phyloP scores from a whole-genome alignment of 768 basidiomycete species.

The Suillus lakei region DNA sequence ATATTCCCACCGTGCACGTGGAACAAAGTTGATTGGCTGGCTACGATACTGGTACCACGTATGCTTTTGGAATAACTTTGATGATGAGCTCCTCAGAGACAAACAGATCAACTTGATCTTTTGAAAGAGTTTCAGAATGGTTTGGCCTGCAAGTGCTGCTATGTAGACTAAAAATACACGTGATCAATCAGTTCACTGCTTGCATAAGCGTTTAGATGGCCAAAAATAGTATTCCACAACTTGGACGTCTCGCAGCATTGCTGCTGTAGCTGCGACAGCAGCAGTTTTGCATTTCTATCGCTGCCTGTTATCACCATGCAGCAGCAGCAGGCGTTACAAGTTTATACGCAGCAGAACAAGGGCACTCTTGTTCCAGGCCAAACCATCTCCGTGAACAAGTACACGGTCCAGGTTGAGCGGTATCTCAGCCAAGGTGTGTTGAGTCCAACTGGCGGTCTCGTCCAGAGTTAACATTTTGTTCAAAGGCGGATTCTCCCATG shows the following conservation, averaged over 20 bases:
- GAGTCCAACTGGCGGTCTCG: slow-evolving; percentile 10
- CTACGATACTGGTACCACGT: not conserved
- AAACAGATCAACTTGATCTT: not conserved
- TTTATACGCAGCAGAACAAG: slow-evolving; percentile 51
- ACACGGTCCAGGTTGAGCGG: slow-evolving; percentile 88
- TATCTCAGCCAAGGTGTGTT: slow-evolving; percentile 91
- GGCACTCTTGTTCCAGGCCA: slow-evolving; percentile 83
- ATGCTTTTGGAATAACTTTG: not conserved
- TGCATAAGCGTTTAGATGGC: not conserved
- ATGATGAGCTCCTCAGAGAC: not conserved
- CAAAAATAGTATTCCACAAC: not conserved
- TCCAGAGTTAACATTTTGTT: slow-evolving; percentile 16
- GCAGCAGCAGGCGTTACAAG: slow-evolving; percentile 53
- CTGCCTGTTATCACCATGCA: slow-evolving; percentile 30
- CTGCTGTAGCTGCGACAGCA: slow-evolving; percentile 5
- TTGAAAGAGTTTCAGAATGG: not conserved
- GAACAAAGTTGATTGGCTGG: not conserved
- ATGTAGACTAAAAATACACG: not conserved
- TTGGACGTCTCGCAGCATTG: not conserved
- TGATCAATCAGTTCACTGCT: not conserved
- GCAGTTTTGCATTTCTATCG: slow-evolving; percentile 3
- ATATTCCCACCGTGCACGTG: not conserved
- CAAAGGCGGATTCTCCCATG: slow-evolving; percentile 96
- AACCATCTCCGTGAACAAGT: slow-evolving; percentile 87
- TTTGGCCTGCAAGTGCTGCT: not conserved